phyloP scores from a whole-genome alignment of 805 yeast species.

The Scheffersomyces lignosus region DNA sequence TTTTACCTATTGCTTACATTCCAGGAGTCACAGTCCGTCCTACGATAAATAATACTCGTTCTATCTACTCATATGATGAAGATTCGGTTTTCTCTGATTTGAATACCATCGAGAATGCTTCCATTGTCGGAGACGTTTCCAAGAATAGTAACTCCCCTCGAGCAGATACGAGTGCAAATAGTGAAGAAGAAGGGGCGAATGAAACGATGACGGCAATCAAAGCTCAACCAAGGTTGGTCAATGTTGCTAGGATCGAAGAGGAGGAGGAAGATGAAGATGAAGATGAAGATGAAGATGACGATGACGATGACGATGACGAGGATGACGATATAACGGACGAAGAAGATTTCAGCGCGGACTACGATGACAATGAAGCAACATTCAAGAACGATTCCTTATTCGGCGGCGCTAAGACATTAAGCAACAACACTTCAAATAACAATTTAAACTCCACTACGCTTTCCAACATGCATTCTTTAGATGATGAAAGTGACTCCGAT shows the following conservation, averaged over 20 bases:
- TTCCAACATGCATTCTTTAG: not conserved
- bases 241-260: slow-evolving; percentile 48
- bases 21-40: slow-evolving; percentile 84
- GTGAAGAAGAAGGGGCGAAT: slow-evolving; percentile 16
- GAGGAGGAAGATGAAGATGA: slow-evolving; percentile 37
- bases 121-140: slow-evolving; percentile 42
- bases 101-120: slow-evolving; percentile 47
- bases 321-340: not conserved
- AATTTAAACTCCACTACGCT: not conserved
- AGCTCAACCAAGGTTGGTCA: slow-evolving; percentile 72
- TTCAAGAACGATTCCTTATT: not conserved
- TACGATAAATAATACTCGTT: slow-evolving; percentile 42
- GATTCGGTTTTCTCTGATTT: slow-evolving; percentile 42
- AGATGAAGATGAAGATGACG: slow-evolving; percentile 13
- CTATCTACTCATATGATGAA: slow-evolving; percentile 45
- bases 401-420: not conserved
- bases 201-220: slow-evolving; percentile 71
- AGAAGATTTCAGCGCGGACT: not conserved
- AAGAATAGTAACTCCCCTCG: slow-evolving; percentile 17
- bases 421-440: not conserved
- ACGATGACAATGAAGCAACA: not conserved
- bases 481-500: slow-evolving; percentile 26
- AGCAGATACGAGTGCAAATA: not conserved
- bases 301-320: slow-evolving; percentile 11
- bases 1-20: slow-evolving; percentile 87